Evolutionary conservation across 768 basidiomycete species (phyloP).

Genomic region (Tephrocybe rancida): DNA sequence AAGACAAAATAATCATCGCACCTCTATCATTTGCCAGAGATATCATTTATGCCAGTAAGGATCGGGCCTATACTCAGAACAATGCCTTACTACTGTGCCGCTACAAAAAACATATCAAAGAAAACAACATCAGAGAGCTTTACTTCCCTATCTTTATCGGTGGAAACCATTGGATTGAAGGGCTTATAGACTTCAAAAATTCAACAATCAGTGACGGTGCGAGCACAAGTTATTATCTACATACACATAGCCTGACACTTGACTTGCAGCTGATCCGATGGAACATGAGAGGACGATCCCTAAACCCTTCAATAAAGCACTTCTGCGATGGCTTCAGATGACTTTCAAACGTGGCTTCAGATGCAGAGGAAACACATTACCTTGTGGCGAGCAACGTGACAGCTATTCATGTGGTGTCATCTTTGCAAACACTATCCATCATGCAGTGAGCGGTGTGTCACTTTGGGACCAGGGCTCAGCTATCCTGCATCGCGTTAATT

Average conservation of each 20-base stretch:
- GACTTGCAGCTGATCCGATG: no score
- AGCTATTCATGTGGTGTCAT: neutral
- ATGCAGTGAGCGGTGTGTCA: neutral
- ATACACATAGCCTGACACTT: no score
- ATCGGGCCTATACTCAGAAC: no score
- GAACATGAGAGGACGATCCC: neutral
- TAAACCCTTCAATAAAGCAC: neutral
- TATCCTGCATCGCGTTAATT: neutral
- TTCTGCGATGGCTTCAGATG: neutral
- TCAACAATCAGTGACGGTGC: neutral
- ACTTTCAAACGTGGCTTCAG: neutral
- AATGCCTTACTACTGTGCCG: neutral
- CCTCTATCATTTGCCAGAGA: constrained; percentile 6
- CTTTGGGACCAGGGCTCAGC: neutral
- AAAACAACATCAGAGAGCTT: neutral
- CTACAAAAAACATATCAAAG: constrained; percentile 7
- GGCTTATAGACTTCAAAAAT: constrained; percentile 14
- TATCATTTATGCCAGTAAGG: neutral
- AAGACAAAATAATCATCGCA: constrained; percentile 8
- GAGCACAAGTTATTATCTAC: no score
- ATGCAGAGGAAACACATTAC: neutral
- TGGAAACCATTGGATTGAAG: constrained; percentile 24
- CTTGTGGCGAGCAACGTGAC: neutral
- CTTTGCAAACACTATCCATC: neutral
- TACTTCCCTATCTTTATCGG: constrained; percentile 19